Percentiles rank a stretch among this genome's conserved stretches.
These are phyloP conservation scores for Eimeria acervulina DNA, from an alignment of 169 alveolate species.

Conservation along the genomic window DNA sequence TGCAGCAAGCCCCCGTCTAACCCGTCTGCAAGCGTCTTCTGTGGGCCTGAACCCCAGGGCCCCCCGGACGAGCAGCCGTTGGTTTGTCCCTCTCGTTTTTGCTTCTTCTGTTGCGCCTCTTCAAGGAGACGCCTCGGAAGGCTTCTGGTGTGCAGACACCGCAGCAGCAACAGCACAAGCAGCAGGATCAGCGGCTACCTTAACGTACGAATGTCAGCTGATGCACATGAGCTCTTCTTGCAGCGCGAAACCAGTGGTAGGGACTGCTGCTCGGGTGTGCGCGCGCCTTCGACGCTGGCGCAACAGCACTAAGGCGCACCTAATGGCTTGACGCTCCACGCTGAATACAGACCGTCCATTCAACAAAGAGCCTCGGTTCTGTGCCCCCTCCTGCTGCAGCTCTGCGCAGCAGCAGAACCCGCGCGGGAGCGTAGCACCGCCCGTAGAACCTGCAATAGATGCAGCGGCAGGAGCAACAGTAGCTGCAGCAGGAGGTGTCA, in stretches of 20 bases:
- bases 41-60: background rate
- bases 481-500: background rate
- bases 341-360: constrained; percentile 20
- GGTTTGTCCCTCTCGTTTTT: background rate
- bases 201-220: background rate
- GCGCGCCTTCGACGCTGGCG: background rate
- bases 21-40: background rate
- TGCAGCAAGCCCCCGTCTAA: constrained; percentile 30
- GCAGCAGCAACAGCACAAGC: constrained; percentile 32
- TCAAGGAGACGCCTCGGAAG: constrained; percentile 64
- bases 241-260: background rate
- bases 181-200: background rate
- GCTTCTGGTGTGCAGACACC: constrained; percentile 2
- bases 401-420: constrained; percentile 23
- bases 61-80: background rate
- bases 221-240: background rate
- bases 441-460: background rate
- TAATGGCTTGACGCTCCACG: constrained; percentile 43
- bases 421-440: background rate
- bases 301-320: background rate
- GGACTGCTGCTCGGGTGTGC: background rate
- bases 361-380: background rate
- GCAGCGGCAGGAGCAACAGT: background rate
- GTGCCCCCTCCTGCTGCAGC: background rate
- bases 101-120: constrained; percentile 55